Percentiles rank a stretch among this genome's conserved stretches.
Evolutionary conservation across 2,329 filamentous ascomycete species (phyloP).

Genomic region (Aspergillus sp.): DNA sequence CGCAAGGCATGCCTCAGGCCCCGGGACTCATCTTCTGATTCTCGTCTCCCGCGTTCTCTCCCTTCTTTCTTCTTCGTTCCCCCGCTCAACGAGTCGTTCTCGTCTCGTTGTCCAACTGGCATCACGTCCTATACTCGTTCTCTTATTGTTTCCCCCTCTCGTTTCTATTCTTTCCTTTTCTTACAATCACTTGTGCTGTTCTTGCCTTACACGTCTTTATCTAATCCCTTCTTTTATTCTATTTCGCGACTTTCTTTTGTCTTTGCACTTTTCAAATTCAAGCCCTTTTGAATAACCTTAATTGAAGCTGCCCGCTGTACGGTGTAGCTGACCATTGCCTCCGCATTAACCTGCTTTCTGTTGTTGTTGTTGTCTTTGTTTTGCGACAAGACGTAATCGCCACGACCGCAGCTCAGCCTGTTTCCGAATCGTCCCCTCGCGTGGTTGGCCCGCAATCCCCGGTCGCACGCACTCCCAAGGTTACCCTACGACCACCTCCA

Average conservation of each 20-base stretch:
- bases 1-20: background rate
- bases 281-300: constrained; percentile 11
- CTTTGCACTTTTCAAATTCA: constrained; percentile 6
- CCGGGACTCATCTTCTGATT: constrained; percentile 22
- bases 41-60: constrained; percentile 19
- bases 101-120: constrained; percentile 50
- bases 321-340: constrained; percentile 8
- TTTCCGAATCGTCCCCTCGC: constrained; percentile 8
- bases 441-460: constrained; percentile 20
- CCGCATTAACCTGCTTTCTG: constrained; percentile 5
- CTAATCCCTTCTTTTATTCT: constrained; percentile 13
- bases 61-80: constrained; percentile 31
- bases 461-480: constrained; percentile 17
- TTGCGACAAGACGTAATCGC: constrained; percentile 12
- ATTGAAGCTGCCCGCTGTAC: constrained; percentile 13
- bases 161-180: constrained; percentile 18
- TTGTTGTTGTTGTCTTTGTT: constrained; percentile 11
- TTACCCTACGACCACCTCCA: constrained; percentile 14
- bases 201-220: constrained; percentile 15
- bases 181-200: constrained; percentile 18
- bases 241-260: constrained; percentile 12
- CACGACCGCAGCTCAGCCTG: constrained; percentile 10
- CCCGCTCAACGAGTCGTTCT: constrained; percentile 34
- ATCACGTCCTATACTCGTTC: constrained; percentile 18
- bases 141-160: constrained; percentile 23